A percentile compares a stretch with the other conserved stretches of the same genome.
These are phyloP conservation scores for Pestalotiopsis sp. DNA, from an alignment of 2,329 filamentous ascomycete species.

Conservation along the genomic window DNA sequence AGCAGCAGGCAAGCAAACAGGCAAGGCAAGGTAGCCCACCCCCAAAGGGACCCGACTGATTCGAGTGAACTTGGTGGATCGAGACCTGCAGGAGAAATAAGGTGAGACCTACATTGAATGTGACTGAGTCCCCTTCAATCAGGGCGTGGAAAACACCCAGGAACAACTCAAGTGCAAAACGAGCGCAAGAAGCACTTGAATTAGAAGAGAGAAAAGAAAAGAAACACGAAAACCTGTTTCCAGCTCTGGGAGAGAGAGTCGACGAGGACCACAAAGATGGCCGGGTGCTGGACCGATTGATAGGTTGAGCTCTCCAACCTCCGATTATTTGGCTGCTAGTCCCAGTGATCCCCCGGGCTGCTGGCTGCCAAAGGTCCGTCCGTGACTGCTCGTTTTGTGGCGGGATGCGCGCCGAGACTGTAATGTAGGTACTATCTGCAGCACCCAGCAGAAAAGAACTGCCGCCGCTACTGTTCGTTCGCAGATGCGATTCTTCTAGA, in stretches of 20 bases:
- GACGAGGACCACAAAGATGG: not conserved
- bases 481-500: not conserved
- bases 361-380: not conserved
- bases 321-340: constrained; percentile 8
- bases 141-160: not conserved
- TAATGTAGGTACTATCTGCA: not conserved
- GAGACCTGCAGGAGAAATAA: not conserved
- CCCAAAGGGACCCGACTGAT: constrained; percentile 1
- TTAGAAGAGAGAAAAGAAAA: constrained; percentile 4
- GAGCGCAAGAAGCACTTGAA: not conserved
- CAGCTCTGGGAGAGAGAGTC: constrained; percentile 14
- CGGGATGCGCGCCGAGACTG: constrained; percentile 12
- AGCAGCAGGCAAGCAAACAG: not conserved
- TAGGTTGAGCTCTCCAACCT: constrained; percentile 5
- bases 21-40: not conserved
- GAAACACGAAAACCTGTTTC: constrained; percentile 15
- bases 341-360: constrained; percentile 5
- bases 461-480: constrained; percentile 12
- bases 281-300: not conserved
- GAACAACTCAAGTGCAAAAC: not conserved
- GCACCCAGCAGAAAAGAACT: constrained; percentile 18
- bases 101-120: constrained; percentile 14
- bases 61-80: constrained; percentile 1
- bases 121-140: not conserved
- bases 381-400: not conserved